Base-by-base conservation (phyloP, 768 basidiomycete species). In the Mycena galericulata region DNA sequence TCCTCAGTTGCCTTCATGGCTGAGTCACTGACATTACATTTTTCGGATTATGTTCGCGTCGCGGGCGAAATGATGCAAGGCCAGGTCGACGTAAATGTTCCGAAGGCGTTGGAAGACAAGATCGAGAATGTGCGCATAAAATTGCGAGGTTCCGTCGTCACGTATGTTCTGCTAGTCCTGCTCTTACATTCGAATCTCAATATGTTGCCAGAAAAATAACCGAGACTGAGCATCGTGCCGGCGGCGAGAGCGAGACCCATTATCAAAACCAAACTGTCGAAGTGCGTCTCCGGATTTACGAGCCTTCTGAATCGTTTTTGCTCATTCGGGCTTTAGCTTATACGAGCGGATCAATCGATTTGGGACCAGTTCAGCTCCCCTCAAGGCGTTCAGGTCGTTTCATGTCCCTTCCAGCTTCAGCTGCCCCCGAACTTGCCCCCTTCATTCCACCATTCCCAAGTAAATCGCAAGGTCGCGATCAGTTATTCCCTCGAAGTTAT, bases 11-110 rank as follows among this genome's bases (percentile, higher is more conserved):
- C 53, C 43, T 32, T 43, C 51, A 68, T 65, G 67, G 43, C 67
- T 18, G 67, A 72, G 51, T 29, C 49, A 7, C 50, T 72, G 38
- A 46, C 46, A 5, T 67, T 72, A 47, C 66, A 65, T 49, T 72
- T 72, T 26, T 46, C 58, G 9, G 65, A 71, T 27, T 49, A 45
- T 30, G 65, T 71, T 5, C 70, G 67, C 53, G 70, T 72, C 32
- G 70, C 70, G 9, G 70, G 70, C n/a, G 70, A 72, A 47, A 27
- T 26, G 17, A 41, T 72, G 30, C 67, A 68, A 46, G 70, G 70
- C 11, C 54, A 62, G 12, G 65, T 72, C 59, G 67, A 72, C 11
- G n/a, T 72, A 7, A 54, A 72, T 30, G 9, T 72, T 8, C 24
- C 55, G 18, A 47, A 9, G 46, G 70, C 70, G 1, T 5, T 36